Conservation (phyloP, 2,329 filamentous ascomycete genomes). For the Mariannaea sp. region DNA sequence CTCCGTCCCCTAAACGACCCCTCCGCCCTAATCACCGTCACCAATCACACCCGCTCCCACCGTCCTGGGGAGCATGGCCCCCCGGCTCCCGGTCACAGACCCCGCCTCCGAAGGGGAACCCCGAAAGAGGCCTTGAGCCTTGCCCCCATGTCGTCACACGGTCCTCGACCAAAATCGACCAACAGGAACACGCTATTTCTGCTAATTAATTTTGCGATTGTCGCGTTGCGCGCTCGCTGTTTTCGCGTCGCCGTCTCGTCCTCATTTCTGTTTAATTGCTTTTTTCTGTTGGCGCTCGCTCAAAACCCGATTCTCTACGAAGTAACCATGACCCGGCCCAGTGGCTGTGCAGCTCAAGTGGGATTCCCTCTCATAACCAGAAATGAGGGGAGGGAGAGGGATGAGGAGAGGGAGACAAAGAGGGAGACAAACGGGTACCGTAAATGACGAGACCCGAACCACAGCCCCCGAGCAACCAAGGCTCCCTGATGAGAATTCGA, state of each 20-base stretch:
- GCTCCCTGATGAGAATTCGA: neutral
- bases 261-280: neutral
- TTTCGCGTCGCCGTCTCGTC: neutral
- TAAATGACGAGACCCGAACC: neutral
- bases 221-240: conserved; percentile 9
- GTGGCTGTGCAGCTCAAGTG: too few relatives aligned
- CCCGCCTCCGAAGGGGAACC: conserved; percentile 27
- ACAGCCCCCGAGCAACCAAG: too few relatives aligned
- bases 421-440: too few relatives aligned
- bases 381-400: neutral
- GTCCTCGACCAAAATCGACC: neutral
- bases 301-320: neutral
- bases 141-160: conserved; percentile 20
- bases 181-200: neutral
- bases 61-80: conserved; percentile 36
- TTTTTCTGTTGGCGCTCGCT: neutral
- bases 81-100: conserved; percentile 34
- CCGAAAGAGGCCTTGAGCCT: conserved; percentile 8
- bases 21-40: neutral
- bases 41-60: conserved; percentile 38
- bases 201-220: conserved; percentile 15
- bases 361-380: too few relatives aligned
- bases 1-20: conserved; percentile 13
- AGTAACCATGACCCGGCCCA: conserved; percentile 1
- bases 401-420: neutral